Conservation (phyloP, 208 protist species). For the Naegleria gruberi region DNA sequence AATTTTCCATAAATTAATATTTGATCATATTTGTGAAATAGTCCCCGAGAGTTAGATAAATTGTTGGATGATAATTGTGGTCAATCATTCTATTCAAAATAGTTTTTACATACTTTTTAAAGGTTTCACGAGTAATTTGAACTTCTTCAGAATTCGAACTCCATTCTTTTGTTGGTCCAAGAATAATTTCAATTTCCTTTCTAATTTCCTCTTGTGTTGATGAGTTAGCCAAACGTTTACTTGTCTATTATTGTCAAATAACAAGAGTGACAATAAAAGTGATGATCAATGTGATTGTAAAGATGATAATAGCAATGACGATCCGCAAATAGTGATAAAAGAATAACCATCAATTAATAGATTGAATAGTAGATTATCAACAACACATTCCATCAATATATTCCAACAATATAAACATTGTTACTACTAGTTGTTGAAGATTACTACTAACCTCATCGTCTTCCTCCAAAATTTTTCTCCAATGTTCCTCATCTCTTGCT, state of each 20-base stretch:
- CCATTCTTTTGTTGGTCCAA: neutral
- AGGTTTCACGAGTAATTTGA: neutral
- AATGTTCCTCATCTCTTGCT: neutral
- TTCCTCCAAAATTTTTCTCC: neutral
- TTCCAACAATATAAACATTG: neutral
- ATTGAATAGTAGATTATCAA: no score
- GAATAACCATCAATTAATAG: no score
- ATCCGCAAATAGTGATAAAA: no score
- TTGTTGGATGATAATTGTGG: no score
- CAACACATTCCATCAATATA: no score
- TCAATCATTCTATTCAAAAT: no score
- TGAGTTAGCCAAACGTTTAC: neutral
- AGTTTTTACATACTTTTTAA: neutral
- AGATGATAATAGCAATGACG: neutral
- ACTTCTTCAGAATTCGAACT: neutral
- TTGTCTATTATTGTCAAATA: neutral
- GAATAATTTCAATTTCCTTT: constrained; percentile 3
- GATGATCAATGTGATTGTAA: neutral
- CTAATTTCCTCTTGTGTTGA: neutral
- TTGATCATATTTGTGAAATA: neutral
- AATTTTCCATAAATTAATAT: neutral
- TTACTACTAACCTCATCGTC: neutral
- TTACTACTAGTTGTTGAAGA: no score
- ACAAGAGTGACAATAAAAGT: neutral
- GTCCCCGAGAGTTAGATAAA: no score